Evolutionary conservation across 2,329 filamentous ascomycete genomes (phyloP), one percentile per base, ranked within the genome.

Genomic region (Davidsoniella virescens): DNA sequence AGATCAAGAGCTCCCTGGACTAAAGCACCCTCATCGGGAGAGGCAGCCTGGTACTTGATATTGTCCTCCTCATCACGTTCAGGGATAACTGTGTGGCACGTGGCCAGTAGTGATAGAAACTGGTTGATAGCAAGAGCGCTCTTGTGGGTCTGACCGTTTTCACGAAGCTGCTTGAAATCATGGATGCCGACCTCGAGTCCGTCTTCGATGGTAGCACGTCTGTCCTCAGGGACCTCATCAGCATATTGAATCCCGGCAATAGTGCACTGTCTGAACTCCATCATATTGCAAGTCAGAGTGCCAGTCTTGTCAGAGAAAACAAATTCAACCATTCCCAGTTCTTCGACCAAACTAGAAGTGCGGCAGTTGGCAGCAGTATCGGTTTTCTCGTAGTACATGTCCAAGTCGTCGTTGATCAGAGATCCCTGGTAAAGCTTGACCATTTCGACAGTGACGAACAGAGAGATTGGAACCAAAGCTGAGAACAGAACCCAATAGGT

Each of bases 401-500:
- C 92, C 51, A 98, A 73, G 62, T 98, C 93, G 51, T 88, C 90
- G 62, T 94, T 94, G 65, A 98, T 98, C 55, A 98, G 76, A 59
- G 92, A 92, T n/a, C 87, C 92, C 57, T 94, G 88, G 71, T 84
- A 94, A 63, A 96, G 95, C 65, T 98, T 98, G 68, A 98, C 90
- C 57, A 98, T 75, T 66, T 98, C 92, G 48, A 98, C 80, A 0
- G 92, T 98, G 55, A 98, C 92, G 63, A 98, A 98, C 3, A 98
- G 80, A 26, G 90, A 96, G 59, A 98, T 95, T 33, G 92, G 92
- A 44, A 98, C 92, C 59, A 98, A 69, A 49, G 94, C 90, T 2
- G 90, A 96, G 66, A 95, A 98, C 36, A 98, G 67, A 29, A 98
- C 90, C 90, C 92, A 98, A 64, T 96, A 96, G 1, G 93, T 98